A percentile compares a stretch with the other conserved stretches of the same genome.
Conservation (phyloP, 164 flowering plant genomes). For the Aristolochia fimbriata region DNA sequence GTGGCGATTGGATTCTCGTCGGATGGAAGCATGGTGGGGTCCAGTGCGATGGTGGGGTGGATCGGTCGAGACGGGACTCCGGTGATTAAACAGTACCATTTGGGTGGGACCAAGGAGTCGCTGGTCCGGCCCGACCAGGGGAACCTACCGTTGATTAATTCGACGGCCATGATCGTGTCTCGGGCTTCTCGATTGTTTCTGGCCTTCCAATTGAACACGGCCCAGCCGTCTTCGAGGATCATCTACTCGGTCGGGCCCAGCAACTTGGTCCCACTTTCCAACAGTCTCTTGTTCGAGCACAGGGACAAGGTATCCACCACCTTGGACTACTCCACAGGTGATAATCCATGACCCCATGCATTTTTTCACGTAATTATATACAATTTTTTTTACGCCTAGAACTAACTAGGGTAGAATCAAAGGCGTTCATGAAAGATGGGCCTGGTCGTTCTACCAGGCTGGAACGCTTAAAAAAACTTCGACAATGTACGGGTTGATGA, state of each 20-base stretch:
- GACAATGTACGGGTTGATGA: too few relatives aligned
- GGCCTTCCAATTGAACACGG: slow-evolving; percentile 39
- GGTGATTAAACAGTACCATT: slow-evolving; percentile 25
- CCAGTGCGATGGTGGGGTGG: slow-evolving; percentile 46
- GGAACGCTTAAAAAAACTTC: too few relatives aligned
- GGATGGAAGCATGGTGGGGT: slow-evolving; percentile 39
- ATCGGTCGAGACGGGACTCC: slow-evolving; percentile 12
- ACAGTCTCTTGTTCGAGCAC: slow-evolving; percentile 30
- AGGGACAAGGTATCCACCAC: slow-evolving; percentile 20
- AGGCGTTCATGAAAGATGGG: too few relatives aligned
- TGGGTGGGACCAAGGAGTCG: slow-evolving; percentile 24
- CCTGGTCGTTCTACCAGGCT: too few relatives aligned
- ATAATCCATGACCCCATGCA: too few relatives aligned
- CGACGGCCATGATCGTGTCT: slow-evolving; percentile 13
- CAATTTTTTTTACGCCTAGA: too few relatives aligned
- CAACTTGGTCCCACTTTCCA: slow-evolving; percentile 27
- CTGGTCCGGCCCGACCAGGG: slow-evolving; percentile 42
- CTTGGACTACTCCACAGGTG: slow-evolving; percentile 44
- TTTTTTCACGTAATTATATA: too few relatives aligned
- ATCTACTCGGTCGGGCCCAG: slow-evolving; percentile 44
- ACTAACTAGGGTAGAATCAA: too few relatives aligned
- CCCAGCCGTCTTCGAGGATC: slow-evolving; percentile 20
- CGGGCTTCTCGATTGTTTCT: slow-evolving; percentile 31
- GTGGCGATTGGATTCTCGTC: slow-evolving; percentile 40
- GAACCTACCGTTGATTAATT: slow-evolving; percentile 18